phyloP scores from a whole-genome alignment of 1,284 basidiomycete species.

The Hortiboletus rubellus region DNA sequence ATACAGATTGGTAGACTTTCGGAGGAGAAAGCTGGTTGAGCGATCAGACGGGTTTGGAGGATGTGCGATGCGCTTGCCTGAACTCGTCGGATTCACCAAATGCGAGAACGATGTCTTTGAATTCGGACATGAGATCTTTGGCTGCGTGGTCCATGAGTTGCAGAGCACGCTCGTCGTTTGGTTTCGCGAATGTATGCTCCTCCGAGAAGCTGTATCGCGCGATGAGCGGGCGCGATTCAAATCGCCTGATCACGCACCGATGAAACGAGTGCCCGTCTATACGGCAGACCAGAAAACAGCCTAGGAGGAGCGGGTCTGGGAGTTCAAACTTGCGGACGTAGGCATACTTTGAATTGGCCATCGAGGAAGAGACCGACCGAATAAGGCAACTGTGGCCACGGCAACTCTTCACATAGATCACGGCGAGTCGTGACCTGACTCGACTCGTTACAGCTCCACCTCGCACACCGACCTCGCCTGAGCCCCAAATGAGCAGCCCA shows the following conservation, averaged over 20 bases:
- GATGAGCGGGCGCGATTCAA: background rate
- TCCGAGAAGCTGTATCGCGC: constrained; percentile 73
- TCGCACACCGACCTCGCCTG: background rate
- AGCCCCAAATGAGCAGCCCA: constrained; percentile 33
- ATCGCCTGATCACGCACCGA: constrained; percentile 51
- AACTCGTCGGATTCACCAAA: constrained; percentile 99
- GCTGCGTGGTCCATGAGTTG: constrained; percentile 94
- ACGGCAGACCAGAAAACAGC: constrained; percentile 83
- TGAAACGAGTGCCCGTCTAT: constrained; percentile 96
- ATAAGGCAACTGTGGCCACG: constrained; percentile 25
- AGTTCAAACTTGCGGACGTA: constrained; percentile 93
- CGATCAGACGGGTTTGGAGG: background rate
- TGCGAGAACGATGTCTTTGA: constrained; percentile 79
- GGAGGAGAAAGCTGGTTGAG: constrained; percentile 76
- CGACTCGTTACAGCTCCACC: background rate
- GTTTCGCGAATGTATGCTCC: constrained; percentile 81
- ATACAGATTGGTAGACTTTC: constrained; percentile 74
- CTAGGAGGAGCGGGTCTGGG: constrained; percentile 82
- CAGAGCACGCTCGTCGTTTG: constrained; percentile 88
- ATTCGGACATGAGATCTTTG: constrained; percentile 76
- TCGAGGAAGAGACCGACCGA: constrained; percentile 32
- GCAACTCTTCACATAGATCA: background rate
- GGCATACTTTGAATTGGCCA: constrained; percentile 92
- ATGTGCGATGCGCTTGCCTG: constrained; percentile 53
- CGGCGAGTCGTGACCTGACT: background rate